Evolutionary conservation across 768 basidiomycete genomes (phyloP), one percentile per base, ranked within the genome.

Genomic region (Leccinellum albellum): DNA sequence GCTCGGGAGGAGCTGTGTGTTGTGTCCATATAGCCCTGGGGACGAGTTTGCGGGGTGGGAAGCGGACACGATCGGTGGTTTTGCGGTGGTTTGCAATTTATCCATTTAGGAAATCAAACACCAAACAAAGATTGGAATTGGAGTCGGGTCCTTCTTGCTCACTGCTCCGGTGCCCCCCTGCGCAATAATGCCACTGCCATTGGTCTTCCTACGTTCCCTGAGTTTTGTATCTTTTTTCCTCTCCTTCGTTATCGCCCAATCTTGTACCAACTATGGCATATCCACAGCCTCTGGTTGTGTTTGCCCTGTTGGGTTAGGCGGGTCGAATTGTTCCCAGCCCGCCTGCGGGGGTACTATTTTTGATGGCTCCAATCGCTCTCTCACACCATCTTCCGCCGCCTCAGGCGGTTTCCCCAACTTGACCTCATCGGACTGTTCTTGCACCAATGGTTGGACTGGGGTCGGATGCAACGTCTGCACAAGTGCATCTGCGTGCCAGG

Each of bases 261-360:
- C 67, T 48, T 71, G 71, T 49, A 47, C 55, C 45, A 71, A 71
- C 40, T 63, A 61, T 26, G 70, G 70, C 14, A 56, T 47, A 31
- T 60, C 69, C 7, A 64, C 21, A 42, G 32, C 55, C 0, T 66
- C 71, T 0, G 55, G 56, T 6, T 95, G 94, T 67, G 71, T 79
- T 23, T 97, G 94, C 70, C 93, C 92, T 5, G 80, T 83, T 23
- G 93, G 93, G 13, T 92, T 91, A 66, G 89, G 88, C 12, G 90
- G 88, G 7, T 53, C 81, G 26, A 81, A 79, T 21, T 94, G 92
- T 66, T 78, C 83, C 1, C 77, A 81, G 55, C 83, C 88, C 0
- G 83, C 79, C 2, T 97, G 94, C 59, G 89, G 89, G 12, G 91
- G 91, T 2, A 87, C 83, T 51, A 83, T 96, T 45, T 92, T 88